Percentiles rank a stretch among this genome's conserved stretches.
Conservation (phyloP, 768 basidiomycete genomes). For the Tricholoma sp. region DNA sequence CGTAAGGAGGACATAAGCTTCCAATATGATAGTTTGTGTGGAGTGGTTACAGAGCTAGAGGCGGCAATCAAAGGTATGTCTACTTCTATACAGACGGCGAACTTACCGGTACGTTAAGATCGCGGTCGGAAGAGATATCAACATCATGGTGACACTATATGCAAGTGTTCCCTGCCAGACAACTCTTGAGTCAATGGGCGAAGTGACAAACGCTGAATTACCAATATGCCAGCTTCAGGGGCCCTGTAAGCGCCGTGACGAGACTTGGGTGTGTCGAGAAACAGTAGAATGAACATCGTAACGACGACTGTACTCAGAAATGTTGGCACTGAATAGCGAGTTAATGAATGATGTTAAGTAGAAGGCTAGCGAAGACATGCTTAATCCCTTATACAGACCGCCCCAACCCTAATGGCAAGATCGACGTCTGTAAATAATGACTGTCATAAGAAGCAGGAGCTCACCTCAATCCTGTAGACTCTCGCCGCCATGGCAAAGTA, state of each 20-base stretch:
- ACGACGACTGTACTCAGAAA: slow-evolving; percentile 47
- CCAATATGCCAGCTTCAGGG: slow-evolving; percentile 53
- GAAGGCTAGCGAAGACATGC: slow-evolving; percentile 22
- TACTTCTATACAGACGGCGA: not conserved
- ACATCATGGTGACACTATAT: slow-evolving; percentile 61
- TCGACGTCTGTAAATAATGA: not conserved
- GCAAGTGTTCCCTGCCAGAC: slow-evolving; percentile 46
- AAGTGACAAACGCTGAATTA: slow-evolving; percentile 11
- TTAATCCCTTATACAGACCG: slow-evolving; percentile 80
- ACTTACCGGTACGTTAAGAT: slow-evolving; percentile 74
- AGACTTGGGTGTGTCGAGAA: slow-evolving; percentile 52
- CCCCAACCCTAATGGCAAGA: slow-evolving; percentile 45
- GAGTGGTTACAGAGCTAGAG: slow-evolving; percentile 75
- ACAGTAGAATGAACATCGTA: slow-evolving; percentile 50
- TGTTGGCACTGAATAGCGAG: slow-evolving; percentile 34
- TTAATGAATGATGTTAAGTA: not conserved
- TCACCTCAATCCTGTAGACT: slow-evolving; percentile 69
- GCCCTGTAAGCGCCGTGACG: slow-evolving; percentile 63
- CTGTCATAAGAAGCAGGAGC: slow-evolving; percentile 9
- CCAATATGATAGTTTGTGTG: slow-evolving; percentile 68
- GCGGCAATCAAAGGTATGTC: slow-evolving; percentile 4
- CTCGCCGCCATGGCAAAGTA: slow-evolving; percentile 72
- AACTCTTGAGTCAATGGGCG: not conserved
- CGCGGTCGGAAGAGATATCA: slow-evolving; percentile 62
- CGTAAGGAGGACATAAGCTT: slow-evolving; percentile 55